Conservation (phyloP, 2,329 filamentous ascomycete genomes). For the Calonectria crousiana region DNA sequence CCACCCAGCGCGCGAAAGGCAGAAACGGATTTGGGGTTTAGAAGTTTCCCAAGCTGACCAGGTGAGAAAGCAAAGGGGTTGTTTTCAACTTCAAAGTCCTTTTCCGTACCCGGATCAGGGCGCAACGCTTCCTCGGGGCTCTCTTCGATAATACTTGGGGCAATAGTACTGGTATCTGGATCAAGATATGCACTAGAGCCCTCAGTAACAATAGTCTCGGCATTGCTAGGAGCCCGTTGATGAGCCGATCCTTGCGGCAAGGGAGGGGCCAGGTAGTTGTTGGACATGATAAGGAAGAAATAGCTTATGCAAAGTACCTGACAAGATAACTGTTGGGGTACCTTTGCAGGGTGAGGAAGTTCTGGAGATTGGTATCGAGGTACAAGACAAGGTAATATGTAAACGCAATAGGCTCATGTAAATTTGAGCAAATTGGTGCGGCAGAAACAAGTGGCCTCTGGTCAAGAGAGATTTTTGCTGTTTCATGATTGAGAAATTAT, state of each 20-base stretch:
- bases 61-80: constrained; percentile 87
- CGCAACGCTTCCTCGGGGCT: constrained; percentile 57
- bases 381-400: not conserved
- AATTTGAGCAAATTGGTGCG: not conserved
- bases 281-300: not conserved
- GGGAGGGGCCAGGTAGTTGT: not conserved
- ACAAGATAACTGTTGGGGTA: not conserved
- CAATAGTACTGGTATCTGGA: not conserved
- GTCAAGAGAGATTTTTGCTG: not conserved
- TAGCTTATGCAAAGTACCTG: not conserved
- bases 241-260: not conserved
- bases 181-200: not conserved
- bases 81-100: constrained; percentile 76
- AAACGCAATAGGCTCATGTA: not conserved
- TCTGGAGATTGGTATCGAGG: not conserved
- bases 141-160: not conserved
- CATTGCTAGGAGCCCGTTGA: not conserved
- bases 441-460: not conserved
- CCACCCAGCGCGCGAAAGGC: constrained; percentile 85
- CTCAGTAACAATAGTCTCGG: not conserved
- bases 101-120: constrained; percentile 79
- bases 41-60: constrained; percentile 83
- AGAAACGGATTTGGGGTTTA: constrained; percentile 85
- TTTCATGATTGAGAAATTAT: not conserved
- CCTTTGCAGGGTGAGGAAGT: not conserved